Evolutionary conservation across 176 grass and related monocot genomes (phyloP).

Genomic region (Bonia amplexicaulis): DNA sequence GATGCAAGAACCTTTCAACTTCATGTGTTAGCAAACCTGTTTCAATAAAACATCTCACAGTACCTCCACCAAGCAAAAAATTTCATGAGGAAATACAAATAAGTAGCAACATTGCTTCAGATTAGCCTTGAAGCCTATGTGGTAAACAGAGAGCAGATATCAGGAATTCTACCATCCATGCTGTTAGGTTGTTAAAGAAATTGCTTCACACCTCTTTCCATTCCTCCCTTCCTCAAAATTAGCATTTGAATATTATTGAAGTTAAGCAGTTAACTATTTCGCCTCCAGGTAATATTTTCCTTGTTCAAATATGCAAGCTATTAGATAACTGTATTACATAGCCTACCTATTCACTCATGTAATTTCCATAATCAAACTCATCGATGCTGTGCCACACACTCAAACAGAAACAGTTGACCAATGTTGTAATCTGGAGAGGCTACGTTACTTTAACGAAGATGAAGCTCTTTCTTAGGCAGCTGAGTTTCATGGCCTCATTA

Average conservation of each 20-base stretch:
- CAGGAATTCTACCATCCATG: neutral
- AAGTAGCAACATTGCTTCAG: neutral
- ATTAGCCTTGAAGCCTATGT: conserved; percentile 3
- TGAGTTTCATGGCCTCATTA: neutral
- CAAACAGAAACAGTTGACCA: neutral
- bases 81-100: neutral
- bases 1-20: neutral
- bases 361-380: too few relatives aligned
- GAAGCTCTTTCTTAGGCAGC: neutral
- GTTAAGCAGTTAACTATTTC: neutral
- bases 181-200: neutral
- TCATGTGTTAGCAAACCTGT: neutral
- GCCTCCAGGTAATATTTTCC: neutral
- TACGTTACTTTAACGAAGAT: neutral
- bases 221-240: neutral
- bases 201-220: neutral
- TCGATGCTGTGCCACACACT: neutral
- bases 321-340: neutral
- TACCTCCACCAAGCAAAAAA: neutral
- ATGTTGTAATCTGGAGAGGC: neutral
- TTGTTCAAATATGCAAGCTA: neutral
- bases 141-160: neutral
- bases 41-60: neutral
- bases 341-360: neutral
- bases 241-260: too few relatives aligned